These are phyloP conservation scores for Mayamaea pseudoterrestris DNA, from an alignment of 108 stramenopile genomes.

Conservation along the genomic window DNA sequence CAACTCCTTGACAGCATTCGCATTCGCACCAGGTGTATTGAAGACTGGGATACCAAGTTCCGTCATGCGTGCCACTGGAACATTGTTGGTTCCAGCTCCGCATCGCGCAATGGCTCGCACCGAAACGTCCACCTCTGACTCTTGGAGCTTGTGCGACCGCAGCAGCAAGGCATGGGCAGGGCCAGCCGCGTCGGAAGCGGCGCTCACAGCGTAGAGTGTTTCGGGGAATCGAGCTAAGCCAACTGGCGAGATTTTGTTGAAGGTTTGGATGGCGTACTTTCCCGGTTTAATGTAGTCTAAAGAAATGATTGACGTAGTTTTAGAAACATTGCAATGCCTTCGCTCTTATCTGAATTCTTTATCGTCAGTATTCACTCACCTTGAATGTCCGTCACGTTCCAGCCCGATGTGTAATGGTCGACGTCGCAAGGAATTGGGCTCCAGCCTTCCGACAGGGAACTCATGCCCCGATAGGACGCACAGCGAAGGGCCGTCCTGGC, in stretches of 20 bases:
- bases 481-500: too few relatives aligned
- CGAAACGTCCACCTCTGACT: conserved; percentile 32
- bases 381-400: conserved; percentile 2
- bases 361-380: too few relatives aligned
- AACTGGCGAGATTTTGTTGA: conserved; percentile 55
- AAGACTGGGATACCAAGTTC: conserved; percentile 77
- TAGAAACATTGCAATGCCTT: too few relatives aligned
- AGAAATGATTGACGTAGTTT: too few relatives aligned
- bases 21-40: conserved; percentile 85
- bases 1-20: conserved; percentile 75
- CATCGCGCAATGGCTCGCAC: conserved; percentile 62
- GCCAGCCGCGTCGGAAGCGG: conserved; percentile 25
- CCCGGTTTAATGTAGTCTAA: conserved; percentile 11
- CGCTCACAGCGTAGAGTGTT: conserved; percentile 23
- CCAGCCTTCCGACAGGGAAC: too few relatives aligned
- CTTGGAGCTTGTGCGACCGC: conserved; percentile 55
- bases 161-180: conserved; percentile 50
- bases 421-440: too few relatives aligned
- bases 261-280: conserved; percentile 43
- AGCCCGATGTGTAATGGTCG: conserved; percentile 4
- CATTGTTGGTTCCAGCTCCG: conserved; percentile 75
- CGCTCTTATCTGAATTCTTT: too few relatives aligned
- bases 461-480: too few relatives aligned
- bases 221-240: conserved; percentile 19
- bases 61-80: conserved; percentile 59